Evolutionary conservation across 176 grass and related monocot species (phyloP).

Genomic region (Areca catechu): DNA sequence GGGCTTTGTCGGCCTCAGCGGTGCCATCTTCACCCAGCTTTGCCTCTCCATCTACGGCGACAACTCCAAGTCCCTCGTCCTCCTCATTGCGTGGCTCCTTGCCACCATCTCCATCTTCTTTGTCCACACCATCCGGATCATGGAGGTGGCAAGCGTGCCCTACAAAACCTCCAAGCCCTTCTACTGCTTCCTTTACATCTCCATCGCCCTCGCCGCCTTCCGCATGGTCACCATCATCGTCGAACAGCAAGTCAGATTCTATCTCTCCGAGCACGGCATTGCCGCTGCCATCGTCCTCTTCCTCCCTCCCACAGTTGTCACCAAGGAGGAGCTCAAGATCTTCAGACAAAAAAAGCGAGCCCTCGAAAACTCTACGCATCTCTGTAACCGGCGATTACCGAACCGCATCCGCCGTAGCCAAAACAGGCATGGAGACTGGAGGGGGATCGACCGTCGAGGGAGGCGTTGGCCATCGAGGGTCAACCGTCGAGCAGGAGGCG

Average conservation of each 20-base stretch:
- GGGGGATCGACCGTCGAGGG: no score
- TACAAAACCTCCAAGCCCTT: slow-evolving; percentile 29
- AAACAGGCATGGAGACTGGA: no score
- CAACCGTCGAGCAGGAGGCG: no score
- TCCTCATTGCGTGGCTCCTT: slow-evolving; percentile 67
- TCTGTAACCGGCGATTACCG: not conserved
- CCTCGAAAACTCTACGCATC: not conserved
- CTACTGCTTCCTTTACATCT: slow-evolving; percentile 76
- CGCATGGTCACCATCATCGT: slow-evolving; percentile 54
- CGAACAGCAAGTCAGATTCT: slow-evolving; percentile 35
- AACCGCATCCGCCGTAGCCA: not conserved
- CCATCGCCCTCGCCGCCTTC: slow-evolving; percentile 50
- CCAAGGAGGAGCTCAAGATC: slow-evolving; percentile 41
- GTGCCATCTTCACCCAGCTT: slow-evolving; percentile 25
- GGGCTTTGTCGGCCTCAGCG: slow-evolving; percentile 28
- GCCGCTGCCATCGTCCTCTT: slow-evolving; percentile 32
- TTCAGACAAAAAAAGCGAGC: slow-evolving; percentile 24
- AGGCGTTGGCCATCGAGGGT: no score
- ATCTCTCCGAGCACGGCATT: slow-evolving; percentile 21
- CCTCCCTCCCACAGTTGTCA: slow-evolving; percentile 45
- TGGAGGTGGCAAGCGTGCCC: slow-evolving; percentile 11
- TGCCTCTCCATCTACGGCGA: slow-evolving; percentile 47
- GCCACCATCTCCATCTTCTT: slow-evolving; percentile 59
- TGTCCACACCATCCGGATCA: slow-evolving; percentile 62
- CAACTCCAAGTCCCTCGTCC: slow-evolving; percentile 71